Evolutionary conservation across 352 stramenopile genomes (phyloP), one percentile per base, ranked within the genome.

Genomic region (Globisporangium apiculatum): DNA sequence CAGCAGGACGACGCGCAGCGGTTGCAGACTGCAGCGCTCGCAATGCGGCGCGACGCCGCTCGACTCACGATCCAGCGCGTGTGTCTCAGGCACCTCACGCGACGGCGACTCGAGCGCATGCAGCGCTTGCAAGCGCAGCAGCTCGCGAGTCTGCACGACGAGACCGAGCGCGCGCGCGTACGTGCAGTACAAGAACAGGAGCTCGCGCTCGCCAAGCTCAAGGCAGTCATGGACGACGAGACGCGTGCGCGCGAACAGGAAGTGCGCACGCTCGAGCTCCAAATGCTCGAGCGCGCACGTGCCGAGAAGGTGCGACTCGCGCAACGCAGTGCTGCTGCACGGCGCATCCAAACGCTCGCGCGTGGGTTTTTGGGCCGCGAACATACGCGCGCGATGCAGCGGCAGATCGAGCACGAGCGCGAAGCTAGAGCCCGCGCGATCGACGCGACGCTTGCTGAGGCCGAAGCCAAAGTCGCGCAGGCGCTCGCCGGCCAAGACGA

Each of bases 261-360:
- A 61, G 70, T 88, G 46, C 80, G 83, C 41, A 72, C 80, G 40
- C 71, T 94, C 1, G 77, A 91, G 60, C 56, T 77, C 11, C 65
- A 91, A 51, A 89, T 94, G 72, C 70, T 88, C n/a, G 79, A 91
- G 47, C 81, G 78, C 9, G 79, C 81, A 15, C 54, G 69, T n/a
- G 66, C 55, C 12, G 83, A 92, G 58, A 88, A 90, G 60, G 74
- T 83, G 43, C 66, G 78, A 0, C 67, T 90, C 9, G 74, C 72
- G 2, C 55, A 65, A 4, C 75, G 75, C 8, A 74, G 87, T n/a
- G 37, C 66, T 2, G 73, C 78, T 0, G 80, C 82, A 1, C 75
- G 71, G 15, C 72, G 62, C 36, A 88, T 94, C 49, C 82, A 94
- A 42, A 70, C 73, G 17, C 56, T 64, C 11, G 71, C 68, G 48